Evolutionary conservation across 2,329 filamentous ascomycete species (phyloP), one percentile per base, ranked within the genome.

Genomic region (Fusarium compactum): DNA sequence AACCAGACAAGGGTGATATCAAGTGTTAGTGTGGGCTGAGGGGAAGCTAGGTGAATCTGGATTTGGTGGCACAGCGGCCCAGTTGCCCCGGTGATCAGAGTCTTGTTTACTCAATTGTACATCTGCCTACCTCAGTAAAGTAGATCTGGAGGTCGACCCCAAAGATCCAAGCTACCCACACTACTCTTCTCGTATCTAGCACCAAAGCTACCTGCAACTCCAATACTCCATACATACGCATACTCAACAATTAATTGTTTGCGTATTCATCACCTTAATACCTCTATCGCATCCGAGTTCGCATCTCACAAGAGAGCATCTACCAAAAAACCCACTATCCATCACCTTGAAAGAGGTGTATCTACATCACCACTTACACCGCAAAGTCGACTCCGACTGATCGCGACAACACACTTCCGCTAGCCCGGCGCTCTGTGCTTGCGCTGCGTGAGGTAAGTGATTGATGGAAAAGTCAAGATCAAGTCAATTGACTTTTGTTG

Each of bases 391-490:
- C 77, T 70, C 77, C 80, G 81, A 83, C 84, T 87, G 85, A 85
- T 81, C 77, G 82, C 82, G 77, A 84, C 78, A 68, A 76, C 76
- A 78, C 76, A 65, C 73, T 76, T 78, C 70, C 71, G 78, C 76
- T 83, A 86, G 90, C 91, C 92, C 91, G 91, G 91, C 91, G 89
- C 87, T 86, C 89, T 90, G 89, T 82, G 90, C 90, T 92, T 91
- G 90, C 90, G 87, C 90, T 93, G 91, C 90, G 91, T 90, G 91
- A 94, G 91, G 92, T 94, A 80, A 74, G 83, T 25, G 38, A 30
- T 47, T 47, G 11, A 29, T n/a, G 4, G 18, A 51, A n/a, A 20
- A 12, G 27, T 24, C 20, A 40, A n/a, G 6, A 27, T 24, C 15
- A 44, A 29, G 24, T 29, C 55, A 44, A 67, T 51, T 54, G 40